Evolutionary conservation across 495 filamentous ascomycete species (phyloP), one percentile per base, ranked within the genome.

Genomic region (Aspergillus biplanus): DNA sequence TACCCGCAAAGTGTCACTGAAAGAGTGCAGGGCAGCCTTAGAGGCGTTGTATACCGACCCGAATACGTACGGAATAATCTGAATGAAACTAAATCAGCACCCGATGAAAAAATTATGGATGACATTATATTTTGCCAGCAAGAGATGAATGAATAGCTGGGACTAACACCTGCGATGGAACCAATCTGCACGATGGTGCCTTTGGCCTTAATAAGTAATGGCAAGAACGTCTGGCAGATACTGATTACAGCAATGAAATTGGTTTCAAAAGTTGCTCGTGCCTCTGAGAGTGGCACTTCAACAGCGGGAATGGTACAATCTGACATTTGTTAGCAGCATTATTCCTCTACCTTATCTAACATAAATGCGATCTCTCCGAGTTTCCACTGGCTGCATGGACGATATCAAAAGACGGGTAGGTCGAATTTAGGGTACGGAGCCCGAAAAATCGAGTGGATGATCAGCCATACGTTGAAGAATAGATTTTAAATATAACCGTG

Each of bases 181-280:
- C 86, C 86, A 66, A 87, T 78, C 61, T 87, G 83, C 8, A 88
- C 84, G 69, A 89, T 87, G 0, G 83, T 86, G 13, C 86, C 86
- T 59, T 84, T 78, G 8, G 84, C 75, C 57, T 77, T 78, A 59
- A 87, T 85, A 12, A 89, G 75, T 5, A 88, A 74, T 31, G 85
- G 84, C 21, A 82, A 65, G 69, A 89, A 89, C 1, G 72, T 75
- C 65, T 87, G 79, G 69, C 85, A 87, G 63, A 89, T 82, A 7
- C 68, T 69, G 72, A 89, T 87, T 4, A 89, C 83, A 2, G 80
- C 74, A 64, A 87, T 83, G 44, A 89, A 69, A 62, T 89, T 89
- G n/a, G 78, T 80, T 57, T 86, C 79, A 63, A 89, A 88, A 0
- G 78, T 81, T 27, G 72, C 53, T 12, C 77, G 79, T 4, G 82